Evolutionary conservation across 2,329 filamentous ascomycete genomes (phyloP), one percentile per base, ranked within the genome.

Genomic region (Plectosphaerella plurivora): DNA sequence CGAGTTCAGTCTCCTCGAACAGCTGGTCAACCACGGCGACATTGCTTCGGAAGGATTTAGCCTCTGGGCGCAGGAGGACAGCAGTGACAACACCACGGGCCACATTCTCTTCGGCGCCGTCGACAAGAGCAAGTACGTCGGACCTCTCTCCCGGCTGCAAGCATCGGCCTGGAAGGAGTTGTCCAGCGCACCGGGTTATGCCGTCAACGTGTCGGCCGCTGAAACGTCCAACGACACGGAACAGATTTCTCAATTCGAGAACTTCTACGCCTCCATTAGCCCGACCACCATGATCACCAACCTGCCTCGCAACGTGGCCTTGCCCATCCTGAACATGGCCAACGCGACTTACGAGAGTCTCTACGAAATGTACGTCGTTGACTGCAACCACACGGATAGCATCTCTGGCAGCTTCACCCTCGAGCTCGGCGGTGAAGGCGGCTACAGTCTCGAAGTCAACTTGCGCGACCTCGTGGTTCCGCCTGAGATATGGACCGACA

Each of bases 31-130:
- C 4, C 78, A 88, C 61, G 81, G 79, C 45, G 63, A 79, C 50
- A 88, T 89, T 63, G 74, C 76, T 49, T 76, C 75, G 33, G 80
- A 82, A 58, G 83, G 84, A 3, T 91, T 88, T 69, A 89, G 84
- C 55, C 67, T 91, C 18, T 90, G 86, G 73, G 72, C 82, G 46
- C 28, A 33, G 28, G 72, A 53, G 2, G 55, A 53, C 18, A 41
- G 45, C 35, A 45, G 49, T 3, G 55, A 48, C 8, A 37, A 33
- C n/a, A 16, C 24, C 24, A 47, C 45, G 5, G 45, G 45, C 25
- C 16, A 25, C 45, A 44, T 56, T 3, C 45, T 56, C 3, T 35
- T 56, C 15, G 55, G 53, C 20, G 55, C 55, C 1, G 28, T 56
- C 28, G 55, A 56, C 46, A 53, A 36, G 33, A 55, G 53, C 16